Base-by-base conservation (phyloP, 1,284 basidiomycete genomes). In the Trichosporon ovoides region DNA sequence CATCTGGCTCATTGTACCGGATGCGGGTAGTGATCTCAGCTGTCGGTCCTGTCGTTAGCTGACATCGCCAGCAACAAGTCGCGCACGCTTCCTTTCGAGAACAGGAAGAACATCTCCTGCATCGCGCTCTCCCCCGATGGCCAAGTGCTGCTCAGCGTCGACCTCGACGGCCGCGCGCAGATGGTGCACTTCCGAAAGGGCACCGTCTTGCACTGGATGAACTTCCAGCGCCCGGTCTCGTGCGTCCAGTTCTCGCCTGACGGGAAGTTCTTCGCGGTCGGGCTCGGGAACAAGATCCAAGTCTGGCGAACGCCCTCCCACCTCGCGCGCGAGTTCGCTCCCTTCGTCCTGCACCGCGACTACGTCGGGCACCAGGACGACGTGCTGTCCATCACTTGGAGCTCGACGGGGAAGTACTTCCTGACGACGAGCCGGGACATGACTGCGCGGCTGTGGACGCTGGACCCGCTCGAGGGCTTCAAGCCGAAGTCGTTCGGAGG, bases 301-400 rank as follows among this genome's bases (percentile, higher is more conserved):
- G 91, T 99, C 3, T 99, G 95, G 95, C 81, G 84, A 40, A 98
- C 93, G 3, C 96, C 95, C 2, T 94, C 93, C 59, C 87, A 90
- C 70, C 84, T 96, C 18, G 85, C 89, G 4, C 87, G 95, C 66
- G 94, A 98, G 75, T 98, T 99, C 72, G 92, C 93, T 0, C 95
- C 96, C 0, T 98, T 98, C 75, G 83, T 85, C 55, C 81, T 98
- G 22, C 92, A 98, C 76, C 83, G 94, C 60, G 93, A 89, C 7
- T 99, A 98, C 72, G 97, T 93, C 0, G 94, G 94, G 0, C 96
- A 98, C 77, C 91, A 93, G 68, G 93, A 95, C 69, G 91, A 97
- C 59, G 89, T 97, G 2, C 74, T 89, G 38, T 89, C 87, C 70
- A 88, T 99, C 56, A 84, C 86, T 56, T 98, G 96, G 96, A 87